Conservation (phyloP, 2,329 filamentous ascomycete species). For the Epichloe sibirici region DNA sequence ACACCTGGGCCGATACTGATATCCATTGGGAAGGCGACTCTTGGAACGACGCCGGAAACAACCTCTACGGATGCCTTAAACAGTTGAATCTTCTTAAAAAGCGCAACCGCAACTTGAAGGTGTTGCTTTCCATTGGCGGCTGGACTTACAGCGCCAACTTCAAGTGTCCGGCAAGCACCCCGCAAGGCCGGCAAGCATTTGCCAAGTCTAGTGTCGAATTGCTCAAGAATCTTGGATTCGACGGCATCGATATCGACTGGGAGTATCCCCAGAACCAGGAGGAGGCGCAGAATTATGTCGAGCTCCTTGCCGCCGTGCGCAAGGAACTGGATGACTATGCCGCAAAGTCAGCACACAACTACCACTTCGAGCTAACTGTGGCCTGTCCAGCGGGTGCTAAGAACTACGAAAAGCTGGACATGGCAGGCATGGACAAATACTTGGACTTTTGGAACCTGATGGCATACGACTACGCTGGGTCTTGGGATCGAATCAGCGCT, state of each 20-base stretch:
- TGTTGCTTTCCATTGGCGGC: constrained; percentile 77
- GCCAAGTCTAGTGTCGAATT: constrained; percentile 62
- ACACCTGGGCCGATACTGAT: constrained; percentile 55
- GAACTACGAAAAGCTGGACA: constrained; percentile 50
- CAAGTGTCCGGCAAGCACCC: constrained; percentile 57
- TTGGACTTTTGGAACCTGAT: constrained; percentile 73
- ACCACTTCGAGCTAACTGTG: constrained; percentile 53
- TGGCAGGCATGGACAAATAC: constrained; percentile 51
- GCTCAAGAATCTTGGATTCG: constrained; percentile 70
- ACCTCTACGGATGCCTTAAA: constrained; percentile 82
- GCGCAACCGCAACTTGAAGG: constrained; percentile 69
- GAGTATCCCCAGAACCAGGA: constrained; percentile 45
- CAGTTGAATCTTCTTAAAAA: constrained; percentile 78
- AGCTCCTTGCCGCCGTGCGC: constrained; percentile 45
- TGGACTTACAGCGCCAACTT: constrained; percentile 91
- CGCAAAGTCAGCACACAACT: constrained; percentile 24
- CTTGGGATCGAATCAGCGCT: constrained; percentile 59
- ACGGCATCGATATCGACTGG: constrained; percentile 59
- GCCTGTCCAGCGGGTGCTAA: constrained; percentile 50
- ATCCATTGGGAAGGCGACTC: constrained; percentile 60
- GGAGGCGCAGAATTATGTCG: constrained; percentile 46
- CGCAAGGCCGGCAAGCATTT: constrained; percentile 57
- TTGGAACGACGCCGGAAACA: constrained; percentile 61
- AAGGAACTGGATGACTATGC: constrained; percentile 46
- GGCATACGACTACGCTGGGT: constrained; percentile 81